A percentile compares a stretch with the other conserved stretches of the same genome.
phyloP scores from a whole-genome alignment of 495 filamentous ascomycete genomes.

The Durotheca rogersii region DNA sequence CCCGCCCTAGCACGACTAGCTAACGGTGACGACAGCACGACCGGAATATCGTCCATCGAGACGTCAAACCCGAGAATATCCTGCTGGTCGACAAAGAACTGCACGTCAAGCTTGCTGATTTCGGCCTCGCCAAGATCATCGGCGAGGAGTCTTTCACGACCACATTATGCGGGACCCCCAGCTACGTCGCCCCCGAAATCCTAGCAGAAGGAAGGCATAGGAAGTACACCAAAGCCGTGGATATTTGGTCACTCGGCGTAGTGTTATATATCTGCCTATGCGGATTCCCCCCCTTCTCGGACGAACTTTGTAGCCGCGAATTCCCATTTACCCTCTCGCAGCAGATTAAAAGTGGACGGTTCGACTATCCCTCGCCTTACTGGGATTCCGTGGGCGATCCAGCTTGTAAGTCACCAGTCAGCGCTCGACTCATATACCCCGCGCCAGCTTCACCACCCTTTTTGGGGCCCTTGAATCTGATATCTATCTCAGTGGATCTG shows the following conservation, averaged over 20 bases:
- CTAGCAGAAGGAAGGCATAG: slow-evolving; percentile 73
- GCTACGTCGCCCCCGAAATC: slow-evolving; percentile 96
- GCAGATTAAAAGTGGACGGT: slow-evolving; percentile 83
- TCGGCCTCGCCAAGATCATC: slow-evolving; percentile 97
- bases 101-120: slow-evolving; percentile 91
- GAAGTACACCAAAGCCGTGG: slow-evolving; percentile 91
- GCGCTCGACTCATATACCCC: no score
- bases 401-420: slow-evolving; percentile 51
- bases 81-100: slow-evolving; percentile 80
- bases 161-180: slow-evolving; percentile 93
- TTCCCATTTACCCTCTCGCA: slow-evolving; percentile 82
- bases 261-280: slow-evolving; percentile 99
- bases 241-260: slow-evolving; percentile 96
- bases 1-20: slow-evolving; percentile 39
- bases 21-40: slow-evolving; percentile 74
- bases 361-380: slow-evolving; percentile 95
- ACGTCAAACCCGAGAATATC: slow-evolving; percentile 99
- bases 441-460: no score
- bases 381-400: slow-evolving; percentile 93
- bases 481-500: slow-evolving; percentile 63
- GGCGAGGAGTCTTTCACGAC: slow-evolving; percentile 98
- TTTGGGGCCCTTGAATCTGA: slow-evolving; percentile 27
- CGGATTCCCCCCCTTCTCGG: slow-evolving; percentile 95
- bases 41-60: slow-evolving; percentile 93
- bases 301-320: slow-evolving; percentile 82